phyloP scores from a whole-genome alignment of 768 basidiomycete genomes.

The Amanita thiersii region DNA sequence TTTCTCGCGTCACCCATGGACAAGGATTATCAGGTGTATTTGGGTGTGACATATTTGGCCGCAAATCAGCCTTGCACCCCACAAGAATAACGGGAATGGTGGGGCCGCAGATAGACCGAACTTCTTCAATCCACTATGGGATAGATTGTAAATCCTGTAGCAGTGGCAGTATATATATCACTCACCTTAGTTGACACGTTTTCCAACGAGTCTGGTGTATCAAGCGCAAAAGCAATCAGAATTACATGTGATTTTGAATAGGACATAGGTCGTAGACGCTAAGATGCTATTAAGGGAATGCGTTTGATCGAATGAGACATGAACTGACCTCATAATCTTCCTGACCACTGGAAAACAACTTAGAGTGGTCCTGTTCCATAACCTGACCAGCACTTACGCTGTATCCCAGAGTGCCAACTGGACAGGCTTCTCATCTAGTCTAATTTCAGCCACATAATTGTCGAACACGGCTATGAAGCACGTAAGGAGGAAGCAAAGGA shows the following conservation, averaged over 20 bases:
- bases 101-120: constrained; percentile 90
- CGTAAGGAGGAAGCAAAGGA: background rate
- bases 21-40: constrained; percentile 35
- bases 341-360: constrained; percentile 60
- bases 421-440: constrained; percentile 94
- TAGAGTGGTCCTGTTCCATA: constrained; percentile 9
- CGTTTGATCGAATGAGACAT: constrained; percentile 6
- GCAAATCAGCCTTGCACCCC: constrained; percentile 92
- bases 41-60: constrained; percentile 46
- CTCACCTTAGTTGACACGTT: constrained; percentile 89
- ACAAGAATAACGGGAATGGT: constrained; percentile 92
- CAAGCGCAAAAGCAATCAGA: constrained; percentile 93
- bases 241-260: constrained; percentile 99
- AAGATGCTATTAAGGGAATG: constrained; percentile 10
- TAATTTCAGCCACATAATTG: constrained; percentile 98
- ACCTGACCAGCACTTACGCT: constrained; percentile 45
- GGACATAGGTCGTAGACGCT: constrained; percentile 93
- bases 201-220: constrained; percentile 93
- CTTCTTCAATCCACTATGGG: constrained; percentile 94
- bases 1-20: constrained; percentile 61
- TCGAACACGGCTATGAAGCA: constrained; percentile 79
- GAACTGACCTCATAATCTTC: constrained; percentile 89
- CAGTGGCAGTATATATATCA: constrained; percentile 1
- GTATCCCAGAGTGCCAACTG: constrained; percentile 99
- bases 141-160: background rate